Evolutionary conservation across 768 basidiomycete genomes (phyloP), one percentile per base, ranked within the genome.

Genomic region (Infundibulicybe gibba): DNA sequence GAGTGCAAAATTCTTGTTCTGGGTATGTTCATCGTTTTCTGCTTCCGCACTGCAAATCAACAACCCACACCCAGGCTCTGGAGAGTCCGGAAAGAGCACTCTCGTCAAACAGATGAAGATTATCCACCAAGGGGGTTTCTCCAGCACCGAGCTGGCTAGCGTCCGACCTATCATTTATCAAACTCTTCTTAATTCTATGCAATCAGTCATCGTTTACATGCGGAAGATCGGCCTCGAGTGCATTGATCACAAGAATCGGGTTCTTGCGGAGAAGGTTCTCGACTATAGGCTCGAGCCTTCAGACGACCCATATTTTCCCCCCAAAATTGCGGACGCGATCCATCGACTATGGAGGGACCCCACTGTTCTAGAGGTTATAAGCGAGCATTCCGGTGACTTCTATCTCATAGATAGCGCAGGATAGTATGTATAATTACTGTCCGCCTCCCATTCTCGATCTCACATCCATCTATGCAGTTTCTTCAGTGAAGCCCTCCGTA

Each of bases 371-470:
- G 72, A 69, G 49, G 64, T 79, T n/a, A 68, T 76, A 64, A 73
- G 76, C 50, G 74, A 76, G 46, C 80, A 83, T 52, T 69, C 71
- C 16, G 80, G 72, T 60, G 85, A 93, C 45, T 95, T 95, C 57
- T 94, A 95, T 60, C 71, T 97, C 12, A 95, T 94, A 91, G 94
- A 97, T 61, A 89, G 82, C n/a, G 94, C 94, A 0, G 74, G 75
- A 38, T 95, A 95, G 90, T 91, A 55, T 60, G 87, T 77, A 31
- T 31, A 20, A 13, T 35, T n/a, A n/a, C 42, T 9, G 47, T 58
- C 25, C 33, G 20, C 32, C 33, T 37, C 32, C 6, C 31, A 34
- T 16, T 19, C 20, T 15, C 9, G 15, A n/a, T 17, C 21, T 6
- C 30, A 19, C 42, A 32, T 34, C 38, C 25, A 6, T 25, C 14